Evolutionary conservation across 441 rosid species (phyloP), one percentile per base, ranked within the genome.

Genomic region (Corymbia calophylla): DNA sequence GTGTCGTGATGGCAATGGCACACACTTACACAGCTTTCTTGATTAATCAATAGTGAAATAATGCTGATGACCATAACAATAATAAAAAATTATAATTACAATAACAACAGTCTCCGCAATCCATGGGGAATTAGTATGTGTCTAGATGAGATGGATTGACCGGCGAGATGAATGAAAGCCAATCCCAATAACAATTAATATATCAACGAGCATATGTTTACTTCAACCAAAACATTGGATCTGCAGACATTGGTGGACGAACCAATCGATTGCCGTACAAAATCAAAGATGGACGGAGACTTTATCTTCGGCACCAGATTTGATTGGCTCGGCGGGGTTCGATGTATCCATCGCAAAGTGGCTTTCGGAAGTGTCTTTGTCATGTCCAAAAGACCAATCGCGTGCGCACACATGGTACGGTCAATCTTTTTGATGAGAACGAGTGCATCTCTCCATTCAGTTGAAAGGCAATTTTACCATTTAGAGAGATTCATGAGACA

Each of bases 261-360:
- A 35, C 44, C 7, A 21, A 73, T 73, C 62, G 62, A 5, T 39
- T 39, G 25, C 0, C 39, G 14, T 35, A 1, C 49, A 25, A 70
- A 21, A 62, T 16, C 4, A 39, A 73, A 73, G 6, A 16, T n/a
- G n/a, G n/a, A n/a, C n/a, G n/a, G n/a, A n/a, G n/a, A n/a, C n/a
- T n/a, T n/a, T n/a, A n/a, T n/a, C n/a, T 19, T 70, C 81, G 3
- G 27, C 1, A 35, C 81, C 12, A 9, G 81, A 18, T 35, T 10
- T 35, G 81, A 35, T 35, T 70, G 48, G 47, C 4, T 70, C 1
- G 81, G 27, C 9, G 81, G 27, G 15, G 48, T 19, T 70, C 48
- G 5, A 35, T 70, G 81, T 5, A 35, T 11, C 48, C 0, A 39
- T 12, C n/a, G 21, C n/a, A 6, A 19, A 4, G 5, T 5, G 6